Percentiles rank a stretch among this genome's conserved stretches.
Evolutionary conservation across 75 land plant species (phyloP).

Genomic region (Pinus albicaulis): DNA sequence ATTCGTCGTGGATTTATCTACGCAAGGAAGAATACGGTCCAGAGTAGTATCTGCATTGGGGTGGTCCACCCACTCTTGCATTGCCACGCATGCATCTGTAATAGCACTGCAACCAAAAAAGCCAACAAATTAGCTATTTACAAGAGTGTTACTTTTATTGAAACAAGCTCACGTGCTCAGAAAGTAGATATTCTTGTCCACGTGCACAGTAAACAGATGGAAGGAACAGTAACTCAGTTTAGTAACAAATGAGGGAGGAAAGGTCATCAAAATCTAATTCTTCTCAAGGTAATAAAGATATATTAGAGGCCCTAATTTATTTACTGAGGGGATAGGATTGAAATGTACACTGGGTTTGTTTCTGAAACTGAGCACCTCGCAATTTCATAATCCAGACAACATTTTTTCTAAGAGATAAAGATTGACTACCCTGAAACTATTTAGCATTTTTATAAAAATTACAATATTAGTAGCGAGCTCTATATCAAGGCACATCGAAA

Average conservation of each 20-base stretch:
- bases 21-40: constrained; percentile 74
- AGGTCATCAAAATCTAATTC: not conserved
- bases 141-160: not conserved
- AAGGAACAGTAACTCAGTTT: too few species aligned
- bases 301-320: not conserved
- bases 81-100: constrained; percentile 81
- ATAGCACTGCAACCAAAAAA: constrained; percentile 48
- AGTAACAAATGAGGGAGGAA: too few species aligned
- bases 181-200: not conserved
- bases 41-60: constrained; percentile 69
- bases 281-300: not conserved
- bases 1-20: constrained; percentile 59
- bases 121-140: not conserved
- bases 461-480: too few species aligned
- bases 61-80: constrained; percentile 76
- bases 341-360: not conserved
- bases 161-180: not conserved
- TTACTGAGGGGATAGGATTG: too few species aligned
- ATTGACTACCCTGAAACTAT: not conserved
- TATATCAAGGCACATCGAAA: too few species aligned
- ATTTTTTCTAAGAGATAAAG: not conserved
- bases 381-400: not conserved
- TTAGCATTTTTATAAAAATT: not conserved
- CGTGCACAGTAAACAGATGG: not conserved
- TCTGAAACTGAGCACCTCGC: not conserved